Conservation (phyloP, 345 rosid species). For the Camelina neglecta region DNA sequence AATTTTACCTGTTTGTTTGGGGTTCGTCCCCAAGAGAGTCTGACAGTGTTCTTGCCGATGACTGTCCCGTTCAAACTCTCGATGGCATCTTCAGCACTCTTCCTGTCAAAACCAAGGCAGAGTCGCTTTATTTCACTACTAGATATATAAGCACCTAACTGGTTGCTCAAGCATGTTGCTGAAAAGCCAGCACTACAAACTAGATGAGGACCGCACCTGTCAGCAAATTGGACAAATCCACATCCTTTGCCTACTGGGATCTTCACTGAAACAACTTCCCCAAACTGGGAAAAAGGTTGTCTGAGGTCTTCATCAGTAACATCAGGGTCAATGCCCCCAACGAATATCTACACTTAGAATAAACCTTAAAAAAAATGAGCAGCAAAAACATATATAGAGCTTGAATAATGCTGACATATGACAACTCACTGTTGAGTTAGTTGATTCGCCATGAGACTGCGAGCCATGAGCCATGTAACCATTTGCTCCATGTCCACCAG, state of each 20-base stretch:
- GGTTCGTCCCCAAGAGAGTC: slow-evolving; percentile 96
- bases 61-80: slow-evolving; percentile 72
- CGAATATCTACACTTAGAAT: slow-evolving; percentile 70
- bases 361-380: slow-evolving; percentile 8
- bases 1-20: slow-evolving; percentile 78
- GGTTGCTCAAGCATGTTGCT: slow-evolving; percentile 14
- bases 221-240: slow-evolving; percentile 83
- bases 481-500: slow-evolving; percentile 83
- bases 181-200: slow-evolving; percentile 2
- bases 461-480: slow-evolving; percentile 63
- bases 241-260: slow-evolving; percentile 96
- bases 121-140: not conserved
- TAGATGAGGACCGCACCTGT: slow-evolving; percentile 55
- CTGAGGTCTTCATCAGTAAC: slow-evolving; percentile 85
- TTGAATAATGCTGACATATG: slow-evolving; percentile 19
- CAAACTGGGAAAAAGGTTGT: slow-evolving; percentile 79
- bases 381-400: slow-evolving; percentile 23
- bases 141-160: not conserved
- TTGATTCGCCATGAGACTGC: slow-evolving; percentile 71
- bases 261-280: slow-evolving; percentile 91
- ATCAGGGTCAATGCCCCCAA: slow-evolving; percentile 92
- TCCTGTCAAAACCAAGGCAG: slow-evolving; percentile 52
- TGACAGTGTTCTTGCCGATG: slow-evolving; percentile 90
- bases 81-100: slow-evolving; percentile 85
- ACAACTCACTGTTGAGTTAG: slow-evolving; percentile 82